Evolutionary conservation across 139 green algal species (phyloP), one percentile per base, ranked within the genome.

Genomic region (Zygnema cylindricum): DNA sequence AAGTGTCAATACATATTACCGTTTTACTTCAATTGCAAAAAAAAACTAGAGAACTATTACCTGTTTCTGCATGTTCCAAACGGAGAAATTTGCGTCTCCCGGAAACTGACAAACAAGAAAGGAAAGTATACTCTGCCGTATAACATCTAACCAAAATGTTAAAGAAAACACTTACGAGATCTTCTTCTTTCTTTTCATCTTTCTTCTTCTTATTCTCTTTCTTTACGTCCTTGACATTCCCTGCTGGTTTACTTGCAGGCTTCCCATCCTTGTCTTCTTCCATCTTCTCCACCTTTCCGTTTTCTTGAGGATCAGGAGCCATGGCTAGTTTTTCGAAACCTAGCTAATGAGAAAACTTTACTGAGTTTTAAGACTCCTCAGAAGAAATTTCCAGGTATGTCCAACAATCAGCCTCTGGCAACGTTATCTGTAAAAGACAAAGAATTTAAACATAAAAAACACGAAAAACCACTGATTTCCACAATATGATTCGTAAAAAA

Each of bases 171-270:
- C 79, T 73, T 33, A 86, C 40, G 35, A 77, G 40, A 22, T 77
- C 40, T 36, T 86, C 79, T 2, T 84, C 76, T 32, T 86, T 43
- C 16, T 86, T 86, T 11, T 86, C 79, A 39, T 77, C 79, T 11
- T 86, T 86, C 79, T 86, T 86, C 79, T 86, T 86, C 79, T 86
- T 86, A 1, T 1, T 39, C n/a, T 86, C 79, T 25, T 77, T 77
- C 77, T 84, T 55, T 3, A 36, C 77, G 2, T 84, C 36, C 33
- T 84, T 84, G 2, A 23, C 22, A 84, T 84, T 54, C 36, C 71
- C 55, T 41, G 38, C 71, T 41, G 71, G 7, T 41, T 79, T 43
- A 11, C 36, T 54, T 16, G 43, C 71, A 41, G 71, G 11, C 71
- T 79, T 79, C 36, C 43, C 71, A 7, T 3, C 71, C 16, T 41